phyloP scores from a whole-genome alignment of 192 early-diverging fungal species.

The Entomortierella chlamydospora region DNA sequence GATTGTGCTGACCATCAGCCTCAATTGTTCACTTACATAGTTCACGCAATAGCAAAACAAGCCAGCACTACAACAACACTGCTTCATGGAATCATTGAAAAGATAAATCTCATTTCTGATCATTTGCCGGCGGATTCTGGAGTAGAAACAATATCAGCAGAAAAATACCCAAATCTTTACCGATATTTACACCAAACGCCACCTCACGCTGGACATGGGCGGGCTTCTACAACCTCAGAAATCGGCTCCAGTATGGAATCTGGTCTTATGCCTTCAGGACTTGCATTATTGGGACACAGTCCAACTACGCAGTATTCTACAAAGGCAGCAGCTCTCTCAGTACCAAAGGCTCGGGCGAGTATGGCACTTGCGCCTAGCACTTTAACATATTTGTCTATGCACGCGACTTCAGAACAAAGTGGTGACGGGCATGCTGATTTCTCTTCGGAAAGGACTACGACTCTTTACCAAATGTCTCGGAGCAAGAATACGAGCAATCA shows the following conservation, averaged over 20 bases:
- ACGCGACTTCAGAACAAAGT: neutral
- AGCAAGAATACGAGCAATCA: neutral
- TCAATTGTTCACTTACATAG: neutral
- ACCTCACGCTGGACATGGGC: neutral
- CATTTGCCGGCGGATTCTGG: conserved; percentile 1
- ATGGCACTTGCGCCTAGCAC: conserved; percentile 40
- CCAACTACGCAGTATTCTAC: neutral
- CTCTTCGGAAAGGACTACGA: neutral
- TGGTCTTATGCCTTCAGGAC: neutral
- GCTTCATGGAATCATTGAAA: conserved; percentile 29
- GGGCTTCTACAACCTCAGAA: no score
- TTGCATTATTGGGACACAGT: conserved; percentile 26
- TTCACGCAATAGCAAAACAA: conserved; percentile 36
- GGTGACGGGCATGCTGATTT: neutral
- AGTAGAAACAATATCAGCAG: neutral
- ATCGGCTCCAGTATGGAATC: neutral
- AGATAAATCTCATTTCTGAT: conserved; percentile 7
- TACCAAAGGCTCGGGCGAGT: conserved; percentile 38
- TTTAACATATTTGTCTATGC: neutral
- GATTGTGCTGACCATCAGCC: neutral
- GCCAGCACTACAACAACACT: conserved; percentile 18
- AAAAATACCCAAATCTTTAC: conserved; percentile 22
- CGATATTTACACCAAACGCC: conserved; percentile 9
- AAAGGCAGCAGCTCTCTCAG: conserved; percentile 5
- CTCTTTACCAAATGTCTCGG: neutral